These are phyloP conservation scores for Fraxinus greggii DNA, from an alignment of 305 asterid species.

Conservation along the genomic window DNA sequence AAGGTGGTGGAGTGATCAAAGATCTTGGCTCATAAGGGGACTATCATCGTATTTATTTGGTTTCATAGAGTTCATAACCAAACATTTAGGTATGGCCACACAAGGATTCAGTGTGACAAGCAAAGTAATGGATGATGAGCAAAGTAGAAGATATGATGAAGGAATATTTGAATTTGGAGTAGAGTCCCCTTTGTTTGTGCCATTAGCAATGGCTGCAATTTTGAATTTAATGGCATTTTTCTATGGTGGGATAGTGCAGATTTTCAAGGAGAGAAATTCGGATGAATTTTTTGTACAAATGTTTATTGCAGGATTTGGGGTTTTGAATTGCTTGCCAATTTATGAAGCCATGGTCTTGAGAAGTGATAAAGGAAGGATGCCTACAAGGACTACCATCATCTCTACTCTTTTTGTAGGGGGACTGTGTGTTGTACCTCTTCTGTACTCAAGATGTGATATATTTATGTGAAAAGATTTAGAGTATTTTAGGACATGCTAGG, in stretches of 20 bases:
- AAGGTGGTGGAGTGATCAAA: conserved; percentile 88
- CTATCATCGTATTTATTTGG: conserved; percentile 46
- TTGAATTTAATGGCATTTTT: conserved; percentile 47
- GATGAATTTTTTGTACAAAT: conserved; percentile 43
- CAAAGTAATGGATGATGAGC: conserved; percentile 74
- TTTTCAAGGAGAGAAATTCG: conserved; percentile 27
- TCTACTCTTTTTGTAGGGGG: conserved; percentile 36
- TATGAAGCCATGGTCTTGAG: conserved; percentile 61
- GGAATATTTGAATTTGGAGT: conserved; percentile 68
- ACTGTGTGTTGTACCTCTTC: conserved; percentile 26
- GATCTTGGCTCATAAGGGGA: conserved; percentile 67
- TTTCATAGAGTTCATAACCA: conserved; percentile 37
- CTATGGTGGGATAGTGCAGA: conserved; percentile 24
- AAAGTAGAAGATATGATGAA: conserved; percentile 52
- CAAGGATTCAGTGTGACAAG: conserved; percentile 73
- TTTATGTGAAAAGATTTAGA: neutral
- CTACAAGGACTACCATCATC: conserved; percentile 40
- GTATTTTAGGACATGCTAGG: neutral
- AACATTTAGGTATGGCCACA: conserved; percentile 51
- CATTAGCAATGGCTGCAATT: conserved; percentile 42
- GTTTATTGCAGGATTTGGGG: conserved; percentile 55
- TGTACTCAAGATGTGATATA: conserved; percentile 9
- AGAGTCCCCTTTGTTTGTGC: conserved; percentile 58
- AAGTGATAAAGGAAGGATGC: conserved; percentile 69
- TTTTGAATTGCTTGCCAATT: conserved; percentile 57